Percentiles rank a stretch among this genome's conserved stretches.
Evolutionary conservation across 2,329 filamentous ascomycete species (phyloP).

Genomic region (Neonectria neomacrospora): DNA sequence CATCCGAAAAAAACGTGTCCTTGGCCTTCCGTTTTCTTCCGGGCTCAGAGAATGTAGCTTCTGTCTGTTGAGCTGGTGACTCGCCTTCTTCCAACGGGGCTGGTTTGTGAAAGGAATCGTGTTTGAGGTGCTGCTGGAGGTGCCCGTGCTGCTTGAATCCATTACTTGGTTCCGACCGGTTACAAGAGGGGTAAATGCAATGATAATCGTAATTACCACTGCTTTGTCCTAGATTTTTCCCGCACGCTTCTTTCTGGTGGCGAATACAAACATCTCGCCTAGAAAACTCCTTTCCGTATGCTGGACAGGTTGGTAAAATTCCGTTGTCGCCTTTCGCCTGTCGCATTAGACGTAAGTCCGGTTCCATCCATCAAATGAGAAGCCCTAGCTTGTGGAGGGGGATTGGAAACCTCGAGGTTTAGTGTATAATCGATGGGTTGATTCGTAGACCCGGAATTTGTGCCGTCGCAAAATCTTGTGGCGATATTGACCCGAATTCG

Average conservation of each 20-base stretch:
- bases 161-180: neutral
- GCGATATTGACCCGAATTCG: neutral
- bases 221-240: neutral
- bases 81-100: no score
- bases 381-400: neutral
- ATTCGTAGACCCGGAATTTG: neutral
- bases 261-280: neutral
- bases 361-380: neutral
- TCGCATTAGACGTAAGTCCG: neutral
- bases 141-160: neutral
- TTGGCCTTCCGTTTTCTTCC: neutral
- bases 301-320: neutral
- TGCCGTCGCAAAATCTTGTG: no score
- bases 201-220: neutral
- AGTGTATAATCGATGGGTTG: neutral
- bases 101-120: neutral
- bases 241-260: neutral
- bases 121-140: neutral
- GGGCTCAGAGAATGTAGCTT: neutral
- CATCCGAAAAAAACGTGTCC: neutral
- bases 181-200: neutral
- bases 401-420: neutral
- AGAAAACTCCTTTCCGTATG: neutral
- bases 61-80: neutral
- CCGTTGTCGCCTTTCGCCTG: neutral